These are phyloP conservation scores for Toxicodendron radicans DNA, from an alignment of 345 rosid genomes.

Conservation along the genomic window DNA sequence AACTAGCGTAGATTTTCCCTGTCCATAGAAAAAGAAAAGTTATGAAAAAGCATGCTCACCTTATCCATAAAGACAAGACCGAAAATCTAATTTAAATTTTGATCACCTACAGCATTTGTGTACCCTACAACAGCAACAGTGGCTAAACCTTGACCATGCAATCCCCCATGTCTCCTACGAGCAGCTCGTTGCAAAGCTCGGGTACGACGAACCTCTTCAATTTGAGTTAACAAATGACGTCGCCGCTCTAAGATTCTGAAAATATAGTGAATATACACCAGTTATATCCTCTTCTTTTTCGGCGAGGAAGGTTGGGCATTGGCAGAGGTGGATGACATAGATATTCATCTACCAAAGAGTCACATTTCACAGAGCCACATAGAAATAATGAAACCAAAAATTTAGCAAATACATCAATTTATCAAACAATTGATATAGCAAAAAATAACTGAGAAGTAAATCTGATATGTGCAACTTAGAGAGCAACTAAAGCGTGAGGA, in stretches of 20 bases:
- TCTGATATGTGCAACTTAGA: background rate
- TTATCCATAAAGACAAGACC: slow-evolving; percentile 1
- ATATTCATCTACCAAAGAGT: background rate
- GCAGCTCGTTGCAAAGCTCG: slow-evolving; percentile 84
- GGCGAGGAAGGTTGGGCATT: background rate
- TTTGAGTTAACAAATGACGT: slow-evolving; percentile 59
- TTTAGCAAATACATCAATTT: background rate
- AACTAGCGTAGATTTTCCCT: slow-evolving; percentile 92
- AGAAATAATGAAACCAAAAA: slow-evolving; percentile 12
- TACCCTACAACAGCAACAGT: slow-evolving; percentile 95
- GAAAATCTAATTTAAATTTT: slow-evolving; percentile 13
- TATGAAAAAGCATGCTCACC: background rate
- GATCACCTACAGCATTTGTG: slow-evolving; percentile 88
- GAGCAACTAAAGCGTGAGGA: background rate
- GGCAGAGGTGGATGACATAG: background rate
- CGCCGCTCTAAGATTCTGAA: slow-evolving; percentile 75
- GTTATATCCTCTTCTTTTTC: background rate
- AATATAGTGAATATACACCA: slow-evolving; percentile 1
- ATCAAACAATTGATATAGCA: background rate
- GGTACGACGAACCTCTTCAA: slow-evolving; percentile 82
- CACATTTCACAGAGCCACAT: background rate
- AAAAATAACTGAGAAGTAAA: background rate
- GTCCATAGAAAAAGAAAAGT: slow-evolving; percentile 18
- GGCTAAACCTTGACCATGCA: slow-evolving; percentile 47
- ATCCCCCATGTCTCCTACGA: slow-evolving; percentile 63